phyloP scores from a whole-genome alignment of 2,329 filamentous ascomycete genomes.

The Pseudogymnoascus sp. region DNA sequence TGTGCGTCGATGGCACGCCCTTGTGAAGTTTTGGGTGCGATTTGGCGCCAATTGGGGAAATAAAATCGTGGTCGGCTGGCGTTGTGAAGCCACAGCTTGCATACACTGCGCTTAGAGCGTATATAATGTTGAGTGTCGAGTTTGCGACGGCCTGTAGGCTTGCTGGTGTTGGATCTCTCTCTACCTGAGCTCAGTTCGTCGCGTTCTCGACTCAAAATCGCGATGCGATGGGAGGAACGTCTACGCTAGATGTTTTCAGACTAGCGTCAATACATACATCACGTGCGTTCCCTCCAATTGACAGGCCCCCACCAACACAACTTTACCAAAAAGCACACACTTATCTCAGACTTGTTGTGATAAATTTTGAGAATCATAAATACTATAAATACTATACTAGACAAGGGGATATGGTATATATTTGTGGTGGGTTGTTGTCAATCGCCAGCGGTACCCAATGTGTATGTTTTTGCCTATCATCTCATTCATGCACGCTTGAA shows the following conservation, averaged over 20 bases:
- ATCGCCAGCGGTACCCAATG: no score
- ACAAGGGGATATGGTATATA: neutral
- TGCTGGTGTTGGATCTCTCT: neutral
- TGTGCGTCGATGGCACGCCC: neutral
- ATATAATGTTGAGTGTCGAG: slow-evolving; percentile 1
- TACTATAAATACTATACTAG: neutral
- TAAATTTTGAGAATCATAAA: neutral
- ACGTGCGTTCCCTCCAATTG: neutral
- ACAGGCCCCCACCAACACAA: neutral
- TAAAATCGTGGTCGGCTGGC: neutral
- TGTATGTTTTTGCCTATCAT: neutral
- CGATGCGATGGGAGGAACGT: slow-evolving; percentile 3
- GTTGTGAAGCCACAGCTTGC: neutral
- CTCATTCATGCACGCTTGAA: neutral
- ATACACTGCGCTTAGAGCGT: neutral
- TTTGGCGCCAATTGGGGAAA: neutral
- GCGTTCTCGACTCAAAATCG: slow-evolving; percentile 10
- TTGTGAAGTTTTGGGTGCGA: neutral
- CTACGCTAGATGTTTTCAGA: neutral
- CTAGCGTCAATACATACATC: neutral
- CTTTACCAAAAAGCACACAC: neutral
- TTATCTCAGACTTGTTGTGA: neutral
- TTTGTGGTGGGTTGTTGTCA: neutral
- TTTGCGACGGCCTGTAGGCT: neutral
- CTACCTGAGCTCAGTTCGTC: slow-evolving; percentile 2